phyloP scores from a whole-genome alignment of 139 green algal genomes.

The Coccomyxa sp. region DNA sequence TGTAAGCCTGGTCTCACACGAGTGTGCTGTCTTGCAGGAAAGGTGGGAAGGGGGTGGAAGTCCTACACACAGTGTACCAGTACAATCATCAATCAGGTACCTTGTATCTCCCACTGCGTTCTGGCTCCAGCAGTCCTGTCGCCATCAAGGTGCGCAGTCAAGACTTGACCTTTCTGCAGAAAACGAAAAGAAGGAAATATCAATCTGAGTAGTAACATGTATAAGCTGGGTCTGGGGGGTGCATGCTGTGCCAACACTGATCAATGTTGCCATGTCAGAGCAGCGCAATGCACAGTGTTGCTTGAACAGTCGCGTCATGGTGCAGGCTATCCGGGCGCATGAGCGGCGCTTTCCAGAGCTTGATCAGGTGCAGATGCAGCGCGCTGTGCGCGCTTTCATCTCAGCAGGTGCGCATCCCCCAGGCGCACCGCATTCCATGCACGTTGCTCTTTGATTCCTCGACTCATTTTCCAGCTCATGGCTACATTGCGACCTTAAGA shows the following conservation, averaged over 20 bases:
- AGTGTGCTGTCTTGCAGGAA: background rate
- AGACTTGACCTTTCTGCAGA: background rate
- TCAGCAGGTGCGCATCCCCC: background rate
- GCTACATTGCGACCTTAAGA: background rate
- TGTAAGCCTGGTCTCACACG: too few relatives aligned
- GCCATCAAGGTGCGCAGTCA: slow-evolving; percentile 6
- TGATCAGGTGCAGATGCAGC: slow-evolving; percentile 16
- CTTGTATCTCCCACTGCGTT: slow-evolving; percentile 26
- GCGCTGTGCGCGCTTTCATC: background rate
- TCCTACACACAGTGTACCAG: slow-evolving; percentile 22
- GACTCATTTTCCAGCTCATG: background rate
- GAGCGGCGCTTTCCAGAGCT: slow-evolving; percentile 8
- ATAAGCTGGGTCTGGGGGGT: background rate
- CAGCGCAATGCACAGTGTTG: background rate
- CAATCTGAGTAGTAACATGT: background rate
- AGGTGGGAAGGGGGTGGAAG: background rate
- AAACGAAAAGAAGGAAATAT: background rate
- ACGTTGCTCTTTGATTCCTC: background rate
- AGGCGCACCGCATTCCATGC: background rate
- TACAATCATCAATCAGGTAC: slow-evolving; percentile 58
- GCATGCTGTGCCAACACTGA: background rate
- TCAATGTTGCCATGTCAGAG: background rate
- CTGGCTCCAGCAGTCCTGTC: slow-evolving; percentile 1
- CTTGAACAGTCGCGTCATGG: background rate
- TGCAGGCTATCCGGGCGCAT: slow-evolving; percentile 16